These are phyloP conservation scores for Aureobasidium melanogenum DNA, from an alignment of 2,329 filamentous ascomycete species.

Conservation along the genomic window DNA sequence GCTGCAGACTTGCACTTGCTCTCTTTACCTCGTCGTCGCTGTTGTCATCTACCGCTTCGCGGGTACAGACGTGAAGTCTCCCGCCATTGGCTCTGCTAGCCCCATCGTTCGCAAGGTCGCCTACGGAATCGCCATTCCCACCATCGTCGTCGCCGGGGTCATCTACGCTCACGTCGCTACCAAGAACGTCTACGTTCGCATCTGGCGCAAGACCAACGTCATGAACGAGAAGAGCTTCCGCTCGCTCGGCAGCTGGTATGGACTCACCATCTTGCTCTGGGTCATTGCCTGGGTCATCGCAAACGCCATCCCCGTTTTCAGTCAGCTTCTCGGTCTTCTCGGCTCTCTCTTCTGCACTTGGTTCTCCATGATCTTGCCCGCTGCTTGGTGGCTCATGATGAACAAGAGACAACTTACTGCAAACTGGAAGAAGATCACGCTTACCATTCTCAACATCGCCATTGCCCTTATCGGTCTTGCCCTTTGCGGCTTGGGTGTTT, in stretches of 20 bases:
- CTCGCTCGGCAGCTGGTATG: constrained; percentile 49
- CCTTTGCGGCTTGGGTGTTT: constrained; percentile 5
- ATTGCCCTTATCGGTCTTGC: constrained; percentile 25
- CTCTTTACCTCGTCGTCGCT: constrained; percentile 55
- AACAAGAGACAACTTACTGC: constrained; percentile 33
- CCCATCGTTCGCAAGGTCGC: constrained; percentile 51
- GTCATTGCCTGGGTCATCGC: constrained; percentile 58
- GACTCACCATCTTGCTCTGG: constrained; percentile 49
- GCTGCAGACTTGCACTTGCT: constrained; percentile 50
- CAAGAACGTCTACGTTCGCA: constrained; percentile 56
- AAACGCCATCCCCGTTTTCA: constrained; percentile 61
- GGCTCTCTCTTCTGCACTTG: constrained; percentile 54
- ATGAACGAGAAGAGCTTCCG: constrained; percentile 25
- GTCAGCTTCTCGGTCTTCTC: constrained; percentile 56
- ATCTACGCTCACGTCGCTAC: constrained; percentile 59
- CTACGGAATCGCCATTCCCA: constrained; percentile 61
- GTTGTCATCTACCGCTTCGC: constrained; percentile 59
- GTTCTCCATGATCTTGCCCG: constrained; percentile 40
- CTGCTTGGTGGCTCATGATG: constrained; percentile 15
- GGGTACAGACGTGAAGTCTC: constrained; percentile 52
- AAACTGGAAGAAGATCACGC: constrained; percentile 32
- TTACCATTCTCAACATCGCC: constrained; percentile 34
- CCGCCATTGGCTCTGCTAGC: constrained; percentile 55
- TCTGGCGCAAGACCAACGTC: constrained; percentile 43
- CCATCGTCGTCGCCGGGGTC: constrained; percentile 62